Conservation (phyloP, 495 filamentous ascomycete genomes). For the Peziza echinospora region DNA sequence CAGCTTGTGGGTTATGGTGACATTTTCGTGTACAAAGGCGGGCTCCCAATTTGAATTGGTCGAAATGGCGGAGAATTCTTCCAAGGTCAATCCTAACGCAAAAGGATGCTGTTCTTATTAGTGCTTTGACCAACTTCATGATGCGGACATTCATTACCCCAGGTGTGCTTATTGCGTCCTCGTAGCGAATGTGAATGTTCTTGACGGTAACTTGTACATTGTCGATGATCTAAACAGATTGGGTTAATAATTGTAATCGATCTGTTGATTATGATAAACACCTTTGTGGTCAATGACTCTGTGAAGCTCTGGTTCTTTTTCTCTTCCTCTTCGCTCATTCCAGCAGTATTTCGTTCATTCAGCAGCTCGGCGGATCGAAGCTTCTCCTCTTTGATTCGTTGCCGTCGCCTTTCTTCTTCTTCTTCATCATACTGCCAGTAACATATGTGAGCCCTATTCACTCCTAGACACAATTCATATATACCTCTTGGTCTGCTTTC, state of each 20-base stretch:
- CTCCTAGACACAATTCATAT: too few relatives aligned
- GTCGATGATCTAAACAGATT: conserved; percentile 49
- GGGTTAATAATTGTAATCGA: conserved; percentile 2
- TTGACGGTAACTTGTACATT: conserved; percentile 93
- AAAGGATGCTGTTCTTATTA: conserved; percentile 45
- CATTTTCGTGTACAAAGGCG: conserved; percentile 75
- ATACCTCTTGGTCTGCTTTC: conserved; percentile 59
- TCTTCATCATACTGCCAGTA: conserved; percentile 56
- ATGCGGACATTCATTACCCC: conserved; percentile 25
- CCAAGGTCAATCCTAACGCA: conserved; percentile 69
- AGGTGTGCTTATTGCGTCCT: conserved; percentile 86
- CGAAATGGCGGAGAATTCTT: conserved; percentile 89
- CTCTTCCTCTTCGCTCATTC: conserved; percentile 82
- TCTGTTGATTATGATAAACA: background rate
- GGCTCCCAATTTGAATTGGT: conserved; percentile 86
- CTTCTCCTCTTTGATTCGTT: conserved; percentile 90
- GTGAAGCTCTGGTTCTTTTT: conserved; percentile 93
- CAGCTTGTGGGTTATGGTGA: conserved; percentile 68
- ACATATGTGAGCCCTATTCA: too few relatives aligned
- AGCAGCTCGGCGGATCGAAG: conserved; percentile 85
- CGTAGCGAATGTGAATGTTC: conserved; percentile 93
- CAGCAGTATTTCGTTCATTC: conserved; percentile 76
- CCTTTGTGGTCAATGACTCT: conserved; percentile 69
- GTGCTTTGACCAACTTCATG: too few relatives aligned
- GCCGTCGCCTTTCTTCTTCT: conserved; percentile 63